These are phyloP conservation scores for Gracilaria gracilis DNA, from an alignment of 23 red algal genomes.

Conservation along the genomic window DNA sequence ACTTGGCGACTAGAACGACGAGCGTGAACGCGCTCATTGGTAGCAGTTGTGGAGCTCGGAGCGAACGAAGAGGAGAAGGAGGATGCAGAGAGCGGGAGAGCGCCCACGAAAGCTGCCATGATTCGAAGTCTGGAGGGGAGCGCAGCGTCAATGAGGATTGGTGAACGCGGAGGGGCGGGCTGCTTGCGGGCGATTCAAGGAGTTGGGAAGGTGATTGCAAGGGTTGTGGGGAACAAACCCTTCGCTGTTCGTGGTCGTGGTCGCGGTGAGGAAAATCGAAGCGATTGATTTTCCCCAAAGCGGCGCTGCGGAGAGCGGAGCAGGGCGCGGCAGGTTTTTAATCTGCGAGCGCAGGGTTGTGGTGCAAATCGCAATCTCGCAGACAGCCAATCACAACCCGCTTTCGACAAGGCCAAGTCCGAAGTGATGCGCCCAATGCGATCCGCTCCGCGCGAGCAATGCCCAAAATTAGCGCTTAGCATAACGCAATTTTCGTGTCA, in stretches of 20 bases:
- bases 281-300: background rate
- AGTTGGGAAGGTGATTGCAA: background rate
- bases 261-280: background rate
- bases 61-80: constrained; percentile 2
- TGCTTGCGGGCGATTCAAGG: too few species aligned
- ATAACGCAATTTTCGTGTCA: too few species aligned
- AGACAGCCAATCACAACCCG: background rate
- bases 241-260: background rate
- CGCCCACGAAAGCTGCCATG: constrained; percentile 28
- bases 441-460: background rate
- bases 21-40: constrained; percentile 7
- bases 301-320: too few species aligned
- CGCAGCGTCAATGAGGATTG: background rate
- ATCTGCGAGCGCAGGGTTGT: background rate
- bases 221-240: background rate
- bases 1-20: background rate
- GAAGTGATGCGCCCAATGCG: background rate
- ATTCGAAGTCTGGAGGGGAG: background rate
- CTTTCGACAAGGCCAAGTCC: background rate
- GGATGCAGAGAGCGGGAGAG: background rate
- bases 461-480: too few species aligned
- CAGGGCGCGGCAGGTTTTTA: background rate
- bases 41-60: background rate
- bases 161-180: background rate
- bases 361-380: background rate